Evolutionary conservation across 176 grass and related monocot species (phyloP).

Genomic region (Bolboschoenus planiculmis): DNA sequence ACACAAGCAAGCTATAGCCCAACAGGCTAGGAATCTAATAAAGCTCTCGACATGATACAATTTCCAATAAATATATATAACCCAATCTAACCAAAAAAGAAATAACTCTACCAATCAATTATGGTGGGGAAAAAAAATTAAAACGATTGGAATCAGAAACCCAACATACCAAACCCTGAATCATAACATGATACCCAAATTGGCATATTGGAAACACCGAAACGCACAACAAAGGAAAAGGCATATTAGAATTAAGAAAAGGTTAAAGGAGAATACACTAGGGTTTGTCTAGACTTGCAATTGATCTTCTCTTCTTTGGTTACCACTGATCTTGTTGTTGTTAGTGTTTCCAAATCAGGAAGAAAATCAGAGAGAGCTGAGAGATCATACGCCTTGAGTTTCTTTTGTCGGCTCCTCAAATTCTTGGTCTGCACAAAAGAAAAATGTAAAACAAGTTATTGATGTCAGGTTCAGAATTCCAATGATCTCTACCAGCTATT

Average conservation of each 20-base stretch:
- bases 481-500: not conserved
- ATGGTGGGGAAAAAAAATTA: not conserved
- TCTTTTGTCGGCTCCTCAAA: slow-evolving; percentile 45
- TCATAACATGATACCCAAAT: not conserved
- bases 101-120: not conserved
- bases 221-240: not conserved
- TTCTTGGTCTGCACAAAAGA: slow-evolving; percentile 45
- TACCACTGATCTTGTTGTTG: not conserved
- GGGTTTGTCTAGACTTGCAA: slow-evolving; percentile 63
- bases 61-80: not conserved
- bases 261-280: slow-evolving; percentile 44
- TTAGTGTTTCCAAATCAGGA: slow-evolving; percentile 27
- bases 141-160: not conserved
- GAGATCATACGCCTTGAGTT: slow-evolving; percentile 82
- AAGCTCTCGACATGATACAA: not conserved
- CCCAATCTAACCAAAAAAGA: not conserved
- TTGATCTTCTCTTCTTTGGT: slow-evolving; percentile 43
- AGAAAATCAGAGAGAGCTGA: slow-evolving; percentile 57
- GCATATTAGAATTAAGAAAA: not conserved
- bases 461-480: not conserved
- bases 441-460: not conserved
- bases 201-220: not conserved
- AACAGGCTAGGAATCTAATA: not conserved
- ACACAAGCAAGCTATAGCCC: not conserved
- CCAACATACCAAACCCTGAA: not conserved